phyloP scores from a whole-genome alignment of 805 yeast species.

The Starmerella stellata region DNA sequence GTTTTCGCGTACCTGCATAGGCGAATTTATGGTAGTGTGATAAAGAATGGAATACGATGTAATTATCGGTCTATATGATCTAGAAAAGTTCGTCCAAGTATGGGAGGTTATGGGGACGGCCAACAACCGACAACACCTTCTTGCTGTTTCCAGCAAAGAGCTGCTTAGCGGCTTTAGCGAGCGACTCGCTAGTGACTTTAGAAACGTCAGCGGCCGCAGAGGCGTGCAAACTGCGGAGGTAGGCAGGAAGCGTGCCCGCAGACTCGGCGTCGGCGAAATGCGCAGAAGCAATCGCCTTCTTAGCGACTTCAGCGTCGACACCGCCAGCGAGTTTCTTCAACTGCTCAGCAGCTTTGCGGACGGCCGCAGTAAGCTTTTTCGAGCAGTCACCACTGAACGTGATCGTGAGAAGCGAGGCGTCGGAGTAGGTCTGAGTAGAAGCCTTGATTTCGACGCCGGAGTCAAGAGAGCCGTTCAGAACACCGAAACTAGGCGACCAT shows the following conservation, averaged over 20 bases:
- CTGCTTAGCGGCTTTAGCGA: constrained; percentile 21
- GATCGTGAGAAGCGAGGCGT: constrained; percentile 65
- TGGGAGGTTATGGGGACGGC: constrained; percentile 74
- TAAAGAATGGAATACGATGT: no score
- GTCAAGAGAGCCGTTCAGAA: constrained; percentile 31
- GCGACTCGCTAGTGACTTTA: constrained; percentile 20
- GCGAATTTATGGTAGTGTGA: no score
- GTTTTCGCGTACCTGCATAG: no score
- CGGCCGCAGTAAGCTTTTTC: constrained; percentile 38
- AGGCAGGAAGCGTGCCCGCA: constrained; percentile 25
- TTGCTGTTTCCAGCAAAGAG: constrained; percentile 31
- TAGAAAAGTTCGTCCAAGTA: constrained; percentile 70
- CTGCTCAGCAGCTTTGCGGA: constrained; percentile 28
- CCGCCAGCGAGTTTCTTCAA: constrained; percentile 20
- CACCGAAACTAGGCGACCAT: constrained; percentile 35
- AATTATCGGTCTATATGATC: constrained; percentile 1
- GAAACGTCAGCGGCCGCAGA: constrained; percentile 28
- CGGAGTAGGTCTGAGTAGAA: constrained; percentile 45
- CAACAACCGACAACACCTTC: constrained; percentile 76
- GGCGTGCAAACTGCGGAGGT: no score
- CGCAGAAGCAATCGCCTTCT: constrained; percentile 38
- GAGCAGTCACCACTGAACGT: constrained; percentile 44
- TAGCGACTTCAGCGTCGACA: constrained; percentile 24
- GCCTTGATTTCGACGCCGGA: constrained; percentile 31
- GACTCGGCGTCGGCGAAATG: constrained; percentile 38